Percentiles rank a stretch among this genome's conserved stretches.
Conservation (phyloP, 495 filamentous ascomycete species). For the Chaetomium fimeti region DNA sequence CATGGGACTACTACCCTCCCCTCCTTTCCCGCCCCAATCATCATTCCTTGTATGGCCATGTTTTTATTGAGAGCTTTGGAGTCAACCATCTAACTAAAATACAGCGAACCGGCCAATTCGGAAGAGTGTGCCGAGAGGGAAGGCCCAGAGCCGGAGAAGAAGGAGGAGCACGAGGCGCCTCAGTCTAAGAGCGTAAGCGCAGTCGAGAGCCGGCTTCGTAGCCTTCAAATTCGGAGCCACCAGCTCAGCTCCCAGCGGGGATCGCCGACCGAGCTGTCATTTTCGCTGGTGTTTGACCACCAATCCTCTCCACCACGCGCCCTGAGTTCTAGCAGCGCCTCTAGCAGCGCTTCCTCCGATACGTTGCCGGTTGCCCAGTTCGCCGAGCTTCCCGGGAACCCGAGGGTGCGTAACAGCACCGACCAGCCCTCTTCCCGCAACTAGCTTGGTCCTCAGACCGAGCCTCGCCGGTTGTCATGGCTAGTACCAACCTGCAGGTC, state of each 20-base stretch:
- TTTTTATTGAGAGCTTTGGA: neutral
- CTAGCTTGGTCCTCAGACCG: slow-evolving; percentile 7
- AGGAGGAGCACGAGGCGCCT: neutral
- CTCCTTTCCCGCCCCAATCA: no score
- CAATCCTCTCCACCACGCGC: neutral
- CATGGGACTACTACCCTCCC: neutral
- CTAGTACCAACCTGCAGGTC: slow-evolving; percentile 39
- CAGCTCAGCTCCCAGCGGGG: neutral
- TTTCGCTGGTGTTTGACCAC: neutral
- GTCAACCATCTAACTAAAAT: neutral
- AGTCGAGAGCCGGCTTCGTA: neutral
- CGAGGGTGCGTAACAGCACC: neutral
- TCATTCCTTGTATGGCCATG: no score
- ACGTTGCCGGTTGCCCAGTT: neutral
- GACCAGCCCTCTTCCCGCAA: neutral
- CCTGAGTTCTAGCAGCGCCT: neutral
- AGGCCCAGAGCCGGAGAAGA: neutral
- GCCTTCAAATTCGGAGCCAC: neutral
- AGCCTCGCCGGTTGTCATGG: slow-evolving; percentile 34
- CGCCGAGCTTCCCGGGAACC: neutral
- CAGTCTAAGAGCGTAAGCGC: neutral
- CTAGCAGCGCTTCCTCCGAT: neutral
- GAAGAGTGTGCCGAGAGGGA: neutral
- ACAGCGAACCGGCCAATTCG: neutral
- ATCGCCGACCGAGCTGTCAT: neutral